phyloP scores from a whole-genome alignment of 164 flowering plant species.

The Brasenia schreberi region DNA sequence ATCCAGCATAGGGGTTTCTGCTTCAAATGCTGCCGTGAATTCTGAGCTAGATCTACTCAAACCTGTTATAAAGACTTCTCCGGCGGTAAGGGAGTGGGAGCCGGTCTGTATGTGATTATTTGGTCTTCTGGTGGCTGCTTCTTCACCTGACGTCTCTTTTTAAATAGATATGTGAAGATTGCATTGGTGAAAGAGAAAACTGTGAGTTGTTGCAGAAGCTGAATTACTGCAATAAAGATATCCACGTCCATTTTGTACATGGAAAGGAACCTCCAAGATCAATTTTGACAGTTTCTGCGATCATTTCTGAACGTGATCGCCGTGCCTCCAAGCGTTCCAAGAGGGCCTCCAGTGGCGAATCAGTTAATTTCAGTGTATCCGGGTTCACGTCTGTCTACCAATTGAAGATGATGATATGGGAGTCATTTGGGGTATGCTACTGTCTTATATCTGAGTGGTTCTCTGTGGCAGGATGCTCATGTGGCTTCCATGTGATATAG shows the following conservation, averaged over 20 bases:
- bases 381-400: conserved; percentile 81
- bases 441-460: not conserved
- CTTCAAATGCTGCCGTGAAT: conserved; percentile 25
- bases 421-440: conserved; percentile 82
- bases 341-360: conserved; percentile 52
- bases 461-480: not conserved
- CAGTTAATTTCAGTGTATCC: conserved; percentile 64
- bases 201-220: conserved; percentile 69
- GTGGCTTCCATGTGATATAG: not conserved
- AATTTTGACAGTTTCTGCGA: conserved; percentile 63
- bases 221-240: conserved; percentile 62
- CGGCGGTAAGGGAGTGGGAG: conserved; percentile 43
- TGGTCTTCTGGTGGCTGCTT: not conserved
- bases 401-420: conserved; percentile 99
- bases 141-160: not conserved
- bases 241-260: conserved; percentile 51
- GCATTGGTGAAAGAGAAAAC: conserved; percentile 92
- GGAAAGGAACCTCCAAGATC: conserved; percentile 93
- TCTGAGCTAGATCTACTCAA: conserved; percentile 24
- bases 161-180: conserved; percentile 70
- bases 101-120: not conserved
- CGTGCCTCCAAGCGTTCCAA: conserved; percentile 82
- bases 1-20: conserved; percentile 22
- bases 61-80: conserved; percentile 43
- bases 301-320: conserved; percentile 51